A percentile compares a stretch with the other conserved stretches of the same genome.
phyloP scores from a whole-genome alignment of 192 early-diverging fungal species.

The Rhizophagus sp. region DNA sequence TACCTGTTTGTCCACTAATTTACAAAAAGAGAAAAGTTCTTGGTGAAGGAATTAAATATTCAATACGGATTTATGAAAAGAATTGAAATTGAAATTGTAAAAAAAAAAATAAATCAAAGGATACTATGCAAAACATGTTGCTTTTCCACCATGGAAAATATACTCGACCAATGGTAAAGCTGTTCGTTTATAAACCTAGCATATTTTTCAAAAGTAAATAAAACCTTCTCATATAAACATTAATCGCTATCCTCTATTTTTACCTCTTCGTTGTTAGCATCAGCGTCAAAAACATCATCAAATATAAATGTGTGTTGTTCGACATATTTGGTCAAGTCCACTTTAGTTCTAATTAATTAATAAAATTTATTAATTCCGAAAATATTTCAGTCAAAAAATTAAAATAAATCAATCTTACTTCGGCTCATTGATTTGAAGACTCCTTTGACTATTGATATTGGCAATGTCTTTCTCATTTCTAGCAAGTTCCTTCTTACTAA shows the following conservation, averaged over 20 bases:
- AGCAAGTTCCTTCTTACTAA: slow-evolving; percentile 85
- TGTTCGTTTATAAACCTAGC: slow-evolving; percentile 80
- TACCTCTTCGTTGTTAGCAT: slow-evolving; percentile 79
- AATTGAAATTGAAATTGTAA: neutral
- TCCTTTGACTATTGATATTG: slow-evolving; percentile 60
- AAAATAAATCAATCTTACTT: slow-evolving; percentile 60
- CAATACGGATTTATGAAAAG: neutral
- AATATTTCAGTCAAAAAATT: neutral
- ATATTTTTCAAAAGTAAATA: neutral
- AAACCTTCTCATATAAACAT: neutral
- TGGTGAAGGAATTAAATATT: slow-evolving; percentile 21
- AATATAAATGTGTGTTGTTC: slow-evolving; percentile 94
- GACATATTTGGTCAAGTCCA: slow-evolving; percentile 94
- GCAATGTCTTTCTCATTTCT: slow-evolving; percentile 87
- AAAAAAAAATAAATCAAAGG: slow-evolving; percentile 21
- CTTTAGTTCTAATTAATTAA: slow-evolving; percentile 67
- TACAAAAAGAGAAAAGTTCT: slow-evolving; percentile 10
- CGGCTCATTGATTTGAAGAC: slow-evolving; percentile 88
- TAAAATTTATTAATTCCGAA: neutral
- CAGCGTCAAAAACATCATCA: slow-evolving; percentile 94
- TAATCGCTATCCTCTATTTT: neutral
- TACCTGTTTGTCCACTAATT: slow-evolving; percentile 74
- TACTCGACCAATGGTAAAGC: slow-evolving; percentile 94
- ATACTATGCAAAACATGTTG: slow-evolving; percentile 98
- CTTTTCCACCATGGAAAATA: slow-evolving; percentile 93